Base-by-base conservation (phyloP, 768 basidiomycete species). In the Phlebiopsis flavidoalba region DNA sequence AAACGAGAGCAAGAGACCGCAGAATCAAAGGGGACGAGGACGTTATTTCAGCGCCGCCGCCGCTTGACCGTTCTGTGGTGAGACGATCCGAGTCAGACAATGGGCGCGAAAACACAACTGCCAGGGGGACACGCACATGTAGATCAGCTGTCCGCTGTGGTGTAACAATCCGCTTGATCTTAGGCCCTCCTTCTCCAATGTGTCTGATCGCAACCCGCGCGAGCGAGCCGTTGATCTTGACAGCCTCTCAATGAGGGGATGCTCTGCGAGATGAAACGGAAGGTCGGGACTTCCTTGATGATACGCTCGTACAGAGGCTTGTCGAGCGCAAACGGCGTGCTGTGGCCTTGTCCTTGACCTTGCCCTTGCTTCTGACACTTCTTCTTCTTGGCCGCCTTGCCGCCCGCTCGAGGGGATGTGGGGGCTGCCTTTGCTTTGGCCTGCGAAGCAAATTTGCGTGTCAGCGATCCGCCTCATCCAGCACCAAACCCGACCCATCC, bases 351-450 rank as follows among this genome's bases (percentile, higher is more conserved):
- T 99, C 97, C 89, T 99, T 99, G 77, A 99, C 97, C 81, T 98
- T 98, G 75, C 97, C 97, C 85, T 98, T 98, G 69, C n/a, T n/a
- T n/a, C n/a, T n/a, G 93, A 97, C 95, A 98, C 86, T 98, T 98
- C 93, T 98, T 98, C 86, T 98, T 98, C 86, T 98, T 98, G 64
- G 91, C 93, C 72, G 89, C 79, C 76, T 94, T 94, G 73, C 91
- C 89, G 66, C 89, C n/a, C 88, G 65, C 84, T 77, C 53, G 86
- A 80, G 63, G n/a, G n/a, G 80, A 72, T 62, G 82, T 78, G 61
- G 88, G 77, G 66, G 91, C 77, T 80, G 88, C 87, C 83, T 91
- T 91, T 73, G 90, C 87, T 83, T 75, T 75, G 65, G 73, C 73
- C 74, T 74, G 37, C 7, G 58, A 21, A 51, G 7, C 55, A 50